Evolutionary conservation across 2,329 filamentous ascomycete genomes (phyloP).

Genomic region (Volutella citrinella): DNA sequence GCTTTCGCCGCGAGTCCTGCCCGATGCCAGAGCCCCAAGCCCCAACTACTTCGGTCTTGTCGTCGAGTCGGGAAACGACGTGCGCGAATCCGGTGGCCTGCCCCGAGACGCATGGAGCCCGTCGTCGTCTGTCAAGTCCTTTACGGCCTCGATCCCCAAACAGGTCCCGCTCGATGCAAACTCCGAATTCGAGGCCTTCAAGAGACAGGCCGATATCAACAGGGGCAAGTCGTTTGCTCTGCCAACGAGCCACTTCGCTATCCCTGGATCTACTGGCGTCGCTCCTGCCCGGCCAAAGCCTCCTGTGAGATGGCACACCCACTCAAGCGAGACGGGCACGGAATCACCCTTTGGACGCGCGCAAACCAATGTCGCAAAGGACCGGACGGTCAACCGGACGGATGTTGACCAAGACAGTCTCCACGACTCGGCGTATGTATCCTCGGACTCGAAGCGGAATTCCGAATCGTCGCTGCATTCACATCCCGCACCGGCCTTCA

Average conservation of each 20-base stretch:
- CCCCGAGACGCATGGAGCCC: slow-evolving; percentile 73
- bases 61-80: slow-evolving; percentile 58
- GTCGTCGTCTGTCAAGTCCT: slow-evolving; percentile 67
- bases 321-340: slow-evolving; percentile 41
- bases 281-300: slow-evolving; percentile 39
- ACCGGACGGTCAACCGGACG: no score
- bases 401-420: slow-evolving; percentile 45
- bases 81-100: slow-evolving; percentile 61
- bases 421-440: slow-evolving; percentile 54
- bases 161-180: slow-evolving; percentile 72
- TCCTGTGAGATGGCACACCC: slow-evolving; percentile 47
- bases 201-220: slow-evolving; percentile 67
- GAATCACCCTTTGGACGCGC: slow-evolving; percentile 33
- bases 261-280: slow-evolving; percentile 23
- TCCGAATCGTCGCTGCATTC: slow-evolving; percentile 43
- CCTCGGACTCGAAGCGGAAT: slow-evolving; percentile 52
- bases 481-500: slow-evolving; percentile 37
- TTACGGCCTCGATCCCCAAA: slow-evolving; percentile 64
- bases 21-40: slow-evolving; percentile 53
- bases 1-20: slow-evolving; percentile 39
- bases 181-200: slow-evolving; percentile 79
- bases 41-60: slow-evolving; percentile 86
- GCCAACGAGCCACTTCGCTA: slow-evolving; percentile 42
- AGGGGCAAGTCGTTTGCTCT: slow-evolving; percentile 45
- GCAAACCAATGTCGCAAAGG: no score